Conservation (phyloP, 805 yeast genomes). For the Torulaspora delbrueckii region DNA sequence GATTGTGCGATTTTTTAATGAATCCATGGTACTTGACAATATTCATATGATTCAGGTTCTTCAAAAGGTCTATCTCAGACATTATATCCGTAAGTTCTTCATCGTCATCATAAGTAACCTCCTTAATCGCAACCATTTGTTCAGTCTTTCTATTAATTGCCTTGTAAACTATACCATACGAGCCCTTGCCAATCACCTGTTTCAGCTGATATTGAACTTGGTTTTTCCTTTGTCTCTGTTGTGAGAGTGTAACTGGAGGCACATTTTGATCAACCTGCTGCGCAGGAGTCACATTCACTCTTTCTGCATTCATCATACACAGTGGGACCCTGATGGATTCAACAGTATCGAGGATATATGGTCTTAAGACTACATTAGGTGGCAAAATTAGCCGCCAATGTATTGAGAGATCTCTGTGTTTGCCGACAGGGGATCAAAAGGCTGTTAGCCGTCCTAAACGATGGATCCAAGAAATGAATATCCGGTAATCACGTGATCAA, state of each 20-base stretch:
- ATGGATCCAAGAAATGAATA: neutral
- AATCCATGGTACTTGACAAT: conserved; percentile 92
- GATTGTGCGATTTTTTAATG: conserved; percentile 56
- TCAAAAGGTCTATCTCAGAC: conserved; percentile 68
- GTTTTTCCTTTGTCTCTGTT: conserved; percentile 20
- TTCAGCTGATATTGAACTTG: conserved; percentile 46
- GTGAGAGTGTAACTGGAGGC: conserved; percentile 8
- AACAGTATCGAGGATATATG: no score
- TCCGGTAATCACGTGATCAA: neutral
- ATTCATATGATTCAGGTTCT: conserved; percentile 77
- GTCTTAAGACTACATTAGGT: neutral
- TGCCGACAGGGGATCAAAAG: neutral
- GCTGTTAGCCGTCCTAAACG: neutral
- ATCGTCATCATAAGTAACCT: conserved; percentile 64
- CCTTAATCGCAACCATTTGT: conserved; percentile 74
- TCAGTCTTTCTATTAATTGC: conserved; percentile 64
- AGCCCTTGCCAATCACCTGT: conserved; percentile 81
- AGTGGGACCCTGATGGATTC: neutral
- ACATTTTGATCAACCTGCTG: conserved; percentile 16
- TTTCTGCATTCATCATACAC: conserved; percentile 6
- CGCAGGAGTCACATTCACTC: conserved; percentile 25
- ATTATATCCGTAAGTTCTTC: conserved; percentile 57
- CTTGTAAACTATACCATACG: conserved; percentile 80
- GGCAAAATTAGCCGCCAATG: conserved; percentile 12
- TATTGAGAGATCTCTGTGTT: neutral